Evolutionary conservation across 768 basidiomycete genomes (phyloP).

Genomic region (Lentinula lateritia): DNA sequence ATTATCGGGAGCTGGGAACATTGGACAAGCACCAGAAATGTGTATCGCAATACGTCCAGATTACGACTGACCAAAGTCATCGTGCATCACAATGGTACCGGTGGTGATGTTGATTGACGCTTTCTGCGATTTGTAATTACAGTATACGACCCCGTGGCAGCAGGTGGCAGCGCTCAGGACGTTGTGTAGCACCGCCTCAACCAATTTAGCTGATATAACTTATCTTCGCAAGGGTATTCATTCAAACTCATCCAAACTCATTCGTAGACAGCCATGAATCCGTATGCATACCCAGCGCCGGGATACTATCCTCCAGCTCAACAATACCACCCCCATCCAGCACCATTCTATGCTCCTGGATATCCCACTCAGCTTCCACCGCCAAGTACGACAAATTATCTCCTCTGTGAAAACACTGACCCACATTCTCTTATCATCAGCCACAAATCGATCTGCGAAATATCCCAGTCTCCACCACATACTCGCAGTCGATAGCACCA

Average conservation of each 20-base stretch:
- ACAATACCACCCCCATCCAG: neutral
- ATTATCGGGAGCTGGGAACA: too few species aligned
- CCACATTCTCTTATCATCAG: neutral
- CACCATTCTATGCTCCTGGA: neutral
- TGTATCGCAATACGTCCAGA: too few species aligned
- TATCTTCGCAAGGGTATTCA: neutral
- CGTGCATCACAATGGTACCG: too few species aligned
- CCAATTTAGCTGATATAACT: too few species aligned
- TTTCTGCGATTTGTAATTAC: too few species aligned
- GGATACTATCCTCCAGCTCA: neutral
- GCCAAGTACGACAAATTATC: neutral
- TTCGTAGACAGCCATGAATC: neutral
- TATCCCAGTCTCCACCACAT: constrained; percentile 49
- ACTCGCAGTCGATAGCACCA: constrained; percentile 46
- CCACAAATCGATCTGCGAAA: constrained; percentile 23
- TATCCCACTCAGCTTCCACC: neutral
- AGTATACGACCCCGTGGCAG: too few species aligned
- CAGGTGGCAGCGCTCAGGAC: too few species aligned
- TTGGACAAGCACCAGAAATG: too few species aligned
- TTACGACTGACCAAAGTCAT: too few species aligned
- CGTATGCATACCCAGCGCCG: neutral
- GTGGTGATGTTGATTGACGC: too few species aligned
- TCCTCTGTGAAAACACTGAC: neutral
- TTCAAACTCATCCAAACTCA: neutral
- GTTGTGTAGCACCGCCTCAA: too few species aligned